Conservation (phyloP, 148 eudicot species). For the Chenopodium berlandieri region DNA sequence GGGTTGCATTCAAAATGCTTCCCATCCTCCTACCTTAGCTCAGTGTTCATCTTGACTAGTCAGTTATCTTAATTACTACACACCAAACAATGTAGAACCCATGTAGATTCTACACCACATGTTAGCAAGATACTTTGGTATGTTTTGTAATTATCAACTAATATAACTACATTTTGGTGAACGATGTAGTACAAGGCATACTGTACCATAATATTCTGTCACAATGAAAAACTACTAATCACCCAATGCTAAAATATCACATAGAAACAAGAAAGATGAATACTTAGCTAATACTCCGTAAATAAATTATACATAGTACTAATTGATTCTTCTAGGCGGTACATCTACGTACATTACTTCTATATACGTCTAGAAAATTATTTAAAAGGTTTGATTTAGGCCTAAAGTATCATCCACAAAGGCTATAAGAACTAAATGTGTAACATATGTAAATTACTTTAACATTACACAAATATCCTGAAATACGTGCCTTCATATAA, state of each 20-base stretch:
- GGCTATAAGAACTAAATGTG: neutral
- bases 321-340: neutral
- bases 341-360: neutral
- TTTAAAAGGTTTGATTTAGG: neutral
- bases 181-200: neutral
- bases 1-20: conserved; percentile 27
- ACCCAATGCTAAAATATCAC: neutral
- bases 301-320: neutral
- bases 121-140: conserved; percentile 8
- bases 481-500: no score
- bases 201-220: neutral
- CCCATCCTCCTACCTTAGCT: conserved; percentile 15
- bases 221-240: neutral
- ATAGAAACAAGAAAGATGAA: neutral
- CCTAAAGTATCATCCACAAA: neutral
- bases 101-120: conserved; percentile 21
- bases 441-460: neutral
- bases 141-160: conserved; percentile 6
- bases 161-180: neutral
- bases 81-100: conserved; percentile 17
- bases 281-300: neutral
- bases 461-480: no score
- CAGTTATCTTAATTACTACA: conserved; percentile 19
- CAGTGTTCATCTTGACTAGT: conserved; percentile 1
- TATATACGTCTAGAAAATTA: neutral